Conservation (phyloP, 2,329 filamentous ascomycete species). For the Trichophyton simii region DNA sequence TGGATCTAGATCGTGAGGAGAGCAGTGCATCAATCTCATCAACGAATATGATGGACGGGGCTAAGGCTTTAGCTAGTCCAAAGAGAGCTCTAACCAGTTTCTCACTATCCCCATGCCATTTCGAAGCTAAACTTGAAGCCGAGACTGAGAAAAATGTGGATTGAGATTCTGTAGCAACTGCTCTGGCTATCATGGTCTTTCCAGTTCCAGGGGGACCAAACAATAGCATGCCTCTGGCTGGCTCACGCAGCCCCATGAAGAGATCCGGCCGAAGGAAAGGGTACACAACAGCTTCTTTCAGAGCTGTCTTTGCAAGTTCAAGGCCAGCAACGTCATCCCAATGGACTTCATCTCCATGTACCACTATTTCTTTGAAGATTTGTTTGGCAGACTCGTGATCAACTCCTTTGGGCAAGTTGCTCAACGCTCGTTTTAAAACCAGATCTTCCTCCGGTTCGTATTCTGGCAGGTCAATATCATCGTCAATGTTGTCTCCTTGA, state of each 20-base stretch:
- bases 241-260: constrained; percentile 90
- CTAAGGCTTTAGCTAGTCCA: constrained; percentile 71
- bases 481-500: background rate
- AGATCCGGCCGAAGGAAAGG: constrained; percentile 89
- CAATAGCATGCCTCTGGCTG: constrained; percentile 84
- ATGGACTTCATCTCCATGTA: constrained; percentile 85
- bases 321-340: constrained; percentile 91
- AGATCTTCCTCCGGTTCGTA: constrained; percentile 39
- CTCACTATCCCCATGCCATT: constrained; percentile 91
- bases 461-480: constrained; percentile 25
- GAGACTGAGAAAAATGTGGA: constrained; percentile 97
- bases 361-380: constrained; percentile 90
- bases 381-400: constrained; percentile 75
- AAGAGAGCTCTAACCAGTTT: constrained; percentile 92
- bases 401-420: constrained; percentile 66
- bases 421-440: constrained; percentile 55
- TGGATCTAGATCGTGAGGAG: constrained; percentile 61
- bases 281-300: constrained; percentile 94
- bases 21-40: constrained; percentile 95
- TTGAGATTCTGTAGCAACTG: constrained; percentile 85
- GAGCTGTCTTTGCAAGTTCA: constrained; percentile 75
- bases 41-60: constrained; percentile 94
- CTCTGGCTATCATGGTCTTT: constrained; percentile 93
- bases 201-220: constrained; percentile 97
- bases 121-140: constrained; percentile 84